Conservation (phyloP, 352 stramenopile genomes). For the Phytopythium litorale region DNA sequence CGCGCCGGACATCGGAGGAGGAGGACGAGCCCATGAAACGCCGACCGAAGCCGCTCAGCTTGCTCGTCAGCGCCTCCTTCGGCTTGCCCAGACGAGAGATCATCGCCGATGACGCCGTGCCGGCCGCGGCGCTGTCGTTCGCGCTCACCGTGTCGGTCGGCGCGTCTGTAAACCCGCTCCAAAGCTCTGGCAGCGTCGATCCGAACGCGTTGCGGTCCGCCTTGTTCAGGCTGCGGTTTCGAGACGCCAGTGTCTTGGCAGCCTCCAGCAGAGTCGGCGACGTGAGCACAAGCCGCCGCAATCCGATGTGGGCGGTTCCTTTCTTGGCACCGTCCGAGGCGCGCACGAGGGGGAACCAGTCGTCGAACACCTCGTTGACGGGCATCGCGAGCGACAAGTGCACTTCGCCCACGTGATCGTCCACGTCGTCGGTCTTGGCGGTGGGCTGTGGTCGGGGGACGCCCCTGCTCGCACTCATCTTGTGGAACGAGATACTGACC, state of each 20-base stretch:
- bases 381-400: slow-evolving; percentile 63
- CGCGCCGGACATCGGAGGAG: slow-evolving; percentile 32
- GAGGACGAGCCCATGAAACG: slow-evolving; percentile 47
- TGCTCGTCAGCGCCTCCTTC: slow-evolving; percentile 40
- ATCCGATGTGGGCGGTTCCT: slow-evolving; percentile 36
- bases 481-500: slow-evolving; percentile 47
- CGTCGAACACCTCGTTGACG: slow-evolving; percentile 58
- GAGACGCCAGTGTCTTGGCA: slow-evolving; percentile 33
- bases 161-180: slow-evolving; percentile 48
- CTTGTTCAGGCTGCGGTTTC: slow-evolving; percentile 40
- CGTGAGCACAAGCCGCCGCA: slow-evolving; percentile 57
- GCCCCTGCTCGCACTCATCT: slow-evolving; percentile 15
- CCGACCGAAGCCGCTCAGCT: slow-evolving; percentile 47
- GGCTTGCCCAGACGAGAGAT: background rate
- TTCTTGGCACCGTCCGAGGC: slow-evolving; percentile 54
- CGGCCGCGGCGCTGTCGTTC: slow-evolving; percentile 19
- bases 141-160: slow-evolving; percentile 20
- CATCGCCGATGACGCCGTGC: background rate
- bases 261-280: slow-evolving; percentile 45
- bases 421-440: slow-evolving; percentile 14
- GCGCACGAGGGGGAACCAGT: slow-evolving; percentile 63
- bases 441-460: background rate
- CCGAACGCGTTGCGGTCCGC: slow-evolving; percentile 38
- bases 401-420: slow-evolving; percentile 66
- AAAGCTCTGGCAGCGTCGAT: slow-evolving; percentile 51